Conservation (phyloP, 768 basidiomycete species). For the Mycena rebaudengoi region DNA sequence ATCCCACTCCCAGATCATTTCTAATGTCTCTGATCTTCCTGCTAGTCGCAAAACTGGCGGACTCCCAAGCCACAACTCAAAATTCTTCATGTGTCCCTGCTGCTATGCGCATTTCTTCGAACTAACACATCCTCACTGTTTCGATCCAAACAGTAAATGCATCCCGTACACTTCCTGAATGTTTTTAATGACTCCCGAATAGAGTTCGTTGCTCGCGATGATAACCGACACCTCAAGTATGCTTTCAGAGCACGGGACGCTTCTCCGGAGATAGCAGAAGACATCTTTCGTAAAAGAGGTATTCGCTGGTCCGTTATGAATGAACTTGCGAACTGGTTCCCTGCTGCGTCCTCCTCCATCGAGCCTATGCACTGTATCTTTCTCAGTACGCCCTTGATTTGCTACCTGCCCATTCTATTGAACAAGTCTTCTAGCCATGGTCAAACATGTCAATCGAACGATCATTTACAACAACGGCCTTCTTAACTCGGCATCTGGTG, state of each 20-base stretch:
- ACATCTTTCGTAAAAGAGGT: slow-evolving; percentile 27
- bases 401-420: background rate
- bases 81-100: slow-evolving; percentile 1
- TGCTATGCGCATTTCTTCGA: background rate
- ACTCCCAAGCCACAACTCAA: background rate
- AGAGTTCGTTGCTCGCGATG: slow-evolving; percentile 15
- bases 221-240: slow-evolving; percentile 29
- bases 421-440: background rate
- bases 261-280: slow-evolving; percentile 15
- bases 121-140: slow-evolving; percentile 15
- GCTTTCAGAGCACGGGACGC: slow-evolving; percentile 15
- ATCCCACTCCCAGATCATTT: slow-evolving; percentile 11
- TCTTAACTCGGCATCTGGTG: no score
- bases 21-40: slow-evolving; percentile 28
- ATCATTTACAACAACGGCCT: no score
- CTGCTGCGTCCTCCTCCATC: background rate
- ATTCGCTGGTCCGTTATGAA: slow-evolving; percentile 15
- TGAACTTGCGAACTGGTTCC: slow-evolving; percentile 23
- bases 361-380: slow-evolving; percentile 27
- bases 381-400: slow-evolving; percentile 7
- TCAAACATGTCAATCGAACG: no score
- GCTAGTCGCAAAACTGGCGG: slow-evolving; percentile 30
- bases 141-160: no score
- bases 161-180: no score
- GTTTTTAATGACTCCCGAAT: background rate